Evolutionary conservation across 2,329 filamentous ascomycete genomes (phyloP).

Genomic region (Emmonsia crescens): DNA sequence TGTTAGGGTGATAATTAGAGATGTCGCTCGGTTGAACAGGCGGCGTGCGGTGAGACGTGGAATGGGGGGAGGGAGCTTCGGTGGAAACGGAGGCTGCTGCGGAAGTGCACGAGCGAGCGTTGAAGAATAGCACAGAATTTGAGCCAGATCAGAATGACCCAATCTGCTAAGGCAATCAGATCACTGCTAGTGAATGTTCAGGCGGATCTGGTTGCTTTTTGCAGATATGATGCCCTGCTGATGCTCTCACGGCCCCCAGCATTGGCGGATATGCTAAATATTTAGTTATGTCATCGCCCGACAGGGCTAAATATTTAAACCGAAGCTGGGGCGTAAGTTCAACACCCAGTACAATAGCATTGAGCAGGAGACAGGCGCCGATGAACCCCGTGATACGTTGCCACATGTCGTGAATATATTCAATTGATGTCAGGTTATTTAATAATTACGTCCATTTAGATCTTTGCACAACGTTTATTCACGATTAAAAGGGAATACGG

Average conservation of each 20-base stretch:
- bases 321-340: neutral
- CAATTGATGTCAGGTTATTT: neutral
- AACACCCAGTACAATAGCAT: neutral
- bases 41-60: neutral
- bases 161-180: neutral
- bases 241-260: neutral
- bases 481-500: neutral
- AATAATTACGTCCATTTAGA: neutral
- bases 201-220: neutral
- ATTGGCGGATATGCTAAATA: neutral
- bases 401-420: neutral
- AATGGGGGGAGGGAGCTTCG: neutral
- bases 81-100: neutral
- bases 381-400: neutral
- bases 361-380: neutral
- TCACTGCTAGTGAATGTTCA: neutral
- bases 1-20: neutral
- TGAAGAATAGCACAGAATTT: neutral
- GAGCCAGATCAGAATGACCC: neutral
- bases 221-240: neutral
- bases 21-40: neutral
- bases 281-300: neutral
- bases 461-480: neutral
- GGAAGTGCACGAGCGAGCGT: neutral
- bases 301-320: neutral